Percentiles rank a stretch among this genome's conserved stretches.
These are phyloP conservation scores for Pichia kluyveri DNA, from an alignment of 805 yeast species.

Conservation along the genomic window DNA sequence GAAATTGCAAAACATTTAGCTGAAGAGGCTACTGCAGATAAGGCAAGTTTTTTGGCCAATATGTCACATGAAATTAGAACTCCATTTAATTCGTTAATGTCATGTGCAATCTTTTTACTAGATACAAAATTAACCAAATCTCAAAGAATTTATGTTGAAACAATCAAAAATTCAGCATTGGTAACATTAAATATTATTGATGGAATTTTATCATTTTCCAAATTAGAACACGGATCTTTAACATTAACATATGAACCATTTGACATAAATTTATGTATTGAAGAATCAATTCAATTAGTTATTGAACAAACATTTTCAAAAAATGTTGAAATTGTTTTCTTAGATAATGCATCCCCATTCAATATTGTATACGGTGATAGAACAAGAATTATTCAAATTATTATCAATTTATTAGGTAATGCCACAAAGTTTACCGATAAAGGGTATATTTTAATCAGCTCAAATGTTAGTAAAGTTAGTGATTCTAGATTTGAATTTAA, in stretches of 20 bases:
- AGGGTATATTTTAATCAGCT: conserved; percentile 34
- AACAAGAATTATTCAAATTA: conserved; percentile 40
- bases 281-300: conserved; percentile 39
- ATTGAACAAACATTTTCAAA: conserved; percentile 38
- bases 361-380: conserved; percentile 37
- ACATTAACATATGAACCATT: conserved; percentile 35
- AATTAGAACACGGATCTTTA: conserved; percentile 47
- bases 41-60: conserved; percentile 43
- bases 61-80: conserved; percentile 53
- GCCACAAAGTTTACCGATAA: conserved; percentile 41
- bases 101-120: conserved; percentile 39
- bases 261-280: conserved; percentile 34
- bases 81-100: conserved; percentile 43
- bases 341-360: conserved; percentile 32
- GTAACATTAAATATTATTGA: conserved; percentile 44
- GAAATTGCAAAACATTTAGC: conserved; percentile 44
- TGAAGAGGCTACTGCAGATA: conserved; percentile 45
- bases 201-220: conserved; percentile 45
- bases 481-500: conserved; percentile 31
- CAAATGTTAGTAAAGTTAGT: conserved; percentile 20
- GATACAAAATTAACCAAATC: conserved; percentile 36
- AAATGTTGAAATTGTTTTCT: conserved; percentile 35
- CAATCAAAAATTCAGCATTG: conserved; percentile 41
- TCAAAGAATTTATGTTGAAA: conserved; percentile 44
- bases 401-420: conserved; percentile 44